phyloP scores from a whole-genome alignment of 768 basidiomycete genomes.

The Phanerochaete sordida region DNA sequence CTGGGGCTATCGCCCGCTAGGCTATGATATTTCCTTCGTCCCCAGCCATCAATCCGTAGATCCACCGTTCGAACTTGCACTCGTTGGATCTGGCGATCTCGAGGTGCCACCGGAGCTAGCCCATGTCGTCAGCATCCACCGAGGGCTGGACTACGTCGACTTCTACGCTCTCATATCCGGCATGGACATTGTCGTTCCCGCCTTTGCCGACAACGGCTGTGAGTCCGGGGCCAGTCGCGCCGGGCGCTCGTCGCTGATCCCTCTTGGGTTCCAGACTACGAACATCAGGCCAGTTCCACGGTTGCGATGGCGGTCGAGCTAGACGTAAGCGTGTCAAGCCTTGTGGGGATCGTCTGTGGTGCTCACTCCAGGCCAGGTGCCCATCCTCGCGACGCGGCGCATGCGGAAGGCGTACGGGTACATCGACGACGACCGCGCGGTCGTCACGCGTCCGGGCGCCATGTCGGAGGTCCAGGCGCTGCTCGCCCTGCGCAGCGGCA shows the following conservation, averaged over 20 bases:
- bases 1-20: constrained; percentile 36
- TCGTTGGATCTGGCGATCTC: constrained; percentile 31
- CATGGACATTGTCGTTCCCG: constrained; percentile 40
- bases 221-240: neutral
- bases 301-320: constrained; percentile 38
- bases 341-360: neutral
- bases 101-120: constrained; percentile 33
- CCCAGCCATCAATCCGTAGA: constrained; percentile 17
- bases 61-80: constrained; percentile 30
- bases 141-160: constrained; percentile 32
- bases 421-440: constrained; percentile 32
- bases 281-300: constrained; percentile 37
- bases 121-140: constrained; percentile 35
- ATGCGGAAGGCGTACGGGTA: constrained; percentile 36
- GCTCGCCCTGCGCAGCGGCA: constrained; percentile 32
- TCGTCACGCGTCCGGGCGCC: constrained; percentile 36
- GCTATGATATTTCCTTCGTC: constrained; percentile 17
- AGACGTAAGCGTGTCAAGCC: constrained; percentile 24
- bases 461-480: constrained; percentile 37
- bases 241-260: neutral
- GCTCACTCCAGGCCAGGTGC: constrained; percentile 24
- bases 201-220: constrained; percentile 34
- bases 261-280: constrained; percentile 26
- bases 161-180: constrained; percentile 35
- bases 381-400: constrained; percentile 38